Evolutionary conservation across 164 flowering plant genomes (phyloP), one percentile per base, ranked within the genome.

Genomic region (Dillenia suffruticosa): DNA sequence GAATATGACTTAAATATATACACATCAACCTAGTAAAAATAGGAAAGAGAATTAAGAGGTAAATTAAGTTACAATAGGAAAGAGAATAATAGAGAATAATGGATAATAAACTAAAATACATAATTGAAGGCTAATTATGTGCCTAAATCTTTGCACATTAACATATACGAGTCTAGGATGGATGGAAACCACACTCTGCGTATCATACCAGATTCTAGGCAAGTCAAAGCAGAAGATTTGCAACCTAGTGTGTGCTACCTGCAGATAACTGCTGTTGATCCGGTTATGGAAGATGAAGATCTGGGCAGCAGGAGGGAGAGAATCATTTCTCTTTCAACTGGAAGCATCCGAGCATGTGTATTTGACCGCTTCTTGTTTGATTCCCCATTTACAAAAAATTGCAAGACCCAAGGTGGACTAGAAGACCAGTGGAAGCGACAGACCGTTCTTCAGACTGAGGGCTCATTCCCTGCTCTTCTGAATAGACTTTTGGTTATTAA

Each of bases 361-460:
- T 95, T 95, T 70, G 97, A 92, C 52, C 96, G 93, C 11, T 95
- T 95, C 74, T 77, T 95, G 79, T 95, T 95, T 71, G 99, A 95
- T 69, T 92, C 99, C 52, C 99, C 99, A 43, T 95, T 95, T 67
- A 95, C 99, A 0, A 95, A 95, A 68, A 95, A 95, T 73, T 97
- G 99, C 1, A 95, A 92, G 82, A 95, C 96, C 17, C 99, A 95
- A 64, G 99, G 97, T 43, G 97, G 99, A 49, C 58, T 95, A 55
- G 99, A 95, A 72, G 96, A 95, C 67, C 99, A 95, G 57, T 95
- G 99, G 99, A 94, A 94, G 71, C 73, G 97, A 52, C 81, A 97
- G 1, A 84, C 90, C 22, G 93, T 94, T 59, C 80, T 94, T 63
- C 93, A 86, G 73, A 94, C 99, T 11, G 96, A 89, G 69, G 99